Base-by-base conservation (phyloP, 164 flowering plant species). In the Berberis vulgaris region DNA sequence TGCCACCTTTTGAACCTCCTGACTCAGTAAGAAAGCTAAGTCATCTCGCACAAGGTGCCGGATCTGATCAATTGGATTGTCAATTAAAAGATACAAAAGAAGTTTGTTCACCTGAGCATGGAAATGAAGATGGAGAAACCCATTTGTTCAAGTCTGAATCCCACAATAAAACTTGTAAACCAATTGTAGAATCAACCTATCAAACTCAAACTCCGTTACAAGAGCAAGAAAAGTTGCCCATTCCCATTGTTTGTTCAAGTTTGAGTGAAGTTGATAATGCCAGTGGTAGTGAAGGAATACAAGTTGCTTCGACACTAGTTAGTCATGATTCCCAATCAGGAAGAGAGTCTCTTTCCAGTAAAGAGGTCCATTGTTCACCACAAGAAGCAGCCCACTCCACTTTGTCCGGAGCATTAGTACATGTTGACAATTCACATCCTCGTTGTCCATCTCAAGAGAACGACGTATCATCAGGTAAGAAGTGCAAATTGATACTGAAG, bases 1-100 rank as follows among this genome's bases (percentile, higher is more conserved):
- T 93, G 79, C 98, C 98, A 41, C 96, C 97, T 58, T 88, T 93
- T 59, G 83, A 93, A 70, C 57, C 83, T 65, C 78, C 76, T 63
- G 76, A 76, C 64, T 63, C 71, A 3, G 68, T 82, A 50, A 80
- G 80, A 69, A 72, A 66, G 47, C 77, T 65, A 53, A 57, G 72
- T 9, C 1, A 55, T 49, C 59, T 53, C 49, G 13, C 59, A 38
- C 11, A 38, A 41, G 8, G 42, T 3, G 42, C 41, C 4, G 59
- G 7, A 9, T 41, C 65, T 73, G 69, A 9, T 56, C 11, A n/a
- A n/a, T 6, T n/a, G 40, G 26, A 5, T n/a, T n/a, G 9, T 38
- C 42, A 41, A 10, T 56, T 38, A 6, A 9, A 56, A 7, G 7
- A 43, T 58, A 44, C 6, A 3, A 49, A 63, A 47, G 69, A 66